Evolutionary conservation across 75 land plant species (phyloP), one percentile per base, ranked within the genome.

Genomic region (Picea glauca): DNA sequence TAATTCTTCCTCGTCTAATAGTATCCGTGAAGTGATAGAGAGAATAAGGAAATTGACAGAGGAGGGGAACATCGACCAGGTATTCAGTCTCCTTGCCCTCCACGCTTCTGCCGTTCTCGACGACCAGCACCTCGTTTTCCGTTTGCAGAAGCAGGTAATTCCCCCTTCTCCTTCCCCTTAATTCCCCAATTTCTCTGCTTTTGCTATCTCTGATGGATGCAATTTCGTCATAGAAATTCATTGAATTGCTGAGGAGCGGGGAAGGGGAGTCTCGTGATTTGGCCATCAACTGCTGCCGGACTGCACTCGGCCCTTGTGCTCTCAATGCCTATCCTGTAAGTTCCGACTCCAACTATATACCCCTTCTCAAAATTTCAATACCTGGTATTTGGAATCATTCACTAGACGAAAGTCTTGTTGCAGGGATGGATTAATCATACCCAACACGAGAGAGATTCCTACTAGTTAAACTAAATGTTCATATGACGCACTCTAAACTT

Each of bases 311-410:
- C 31, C 99, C 99, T 35, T 91, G 92, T 83, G 98, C 98, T 70
- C 89, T 97, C 58, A 87, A 91, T 86, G 98, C 99, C 2, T 97
- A 97, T 77, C 99, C 98, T 86, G 98, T 97, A 88, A 60, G 82
- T 84, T 13, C 1, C 63, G 54, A 50, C 54, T 50, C 54, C 8
- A 50, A 50, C 54, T 50, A 50, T 50, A 50, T 8, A 50, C 54
- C 4, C 43, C 43, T 40, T 4, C 43, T 40, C 43, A 50, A 0
- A 50, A 50, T 50, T 8, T 50, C 54, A 50, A 50, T 50, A 50
- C 54, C 54, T 50, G 54, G 54, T 50, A 50, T 26, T 26, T 50
- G 11, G 54, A 0, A 50, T 50, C 54, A 50, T 50, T 50, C 54
- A 50, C 11, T 50, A 9, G 54, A 50, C 54, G 54, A 50, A 50